Conservation (phyloP, 306 rosid genomes). For the Vigna mungo region DNA sequence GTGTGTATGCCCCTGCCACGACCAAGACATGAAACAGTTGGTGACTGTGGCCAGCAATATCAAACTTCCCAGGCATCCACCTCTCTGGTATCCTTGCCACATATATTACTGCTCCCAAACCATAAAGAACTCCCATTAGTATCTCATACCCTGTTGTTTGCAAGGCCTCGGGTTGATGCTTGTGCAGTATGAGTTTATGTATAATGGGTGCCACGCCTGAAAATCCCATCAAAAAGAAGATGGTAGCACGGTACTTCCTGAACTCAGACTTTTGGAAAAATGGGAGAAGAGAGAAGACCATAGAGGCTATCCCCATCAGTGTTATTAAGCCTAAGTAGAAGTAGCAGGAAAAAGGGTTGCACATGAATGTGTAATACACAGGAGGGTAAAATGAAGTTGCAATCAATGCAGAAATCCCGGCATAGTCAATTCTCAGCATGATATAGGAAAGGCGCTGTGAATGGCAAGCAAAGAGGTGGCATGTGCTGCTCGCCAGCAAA, state of each 20-base stretch:
- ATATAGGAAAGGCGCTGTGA: conserved; percentile 64
- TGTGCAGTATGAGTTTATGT: conserved; percentile 57
- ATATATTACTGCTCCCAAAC: conserved; percentile 68
- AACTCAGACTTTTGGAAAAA: conserved; percentile 54
- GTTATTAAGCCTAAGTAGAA: conserved; percentile 68
- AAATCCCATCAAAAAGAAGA: conserved; percentile 67
- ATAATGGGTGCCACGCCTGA: conserved; percentile 62
- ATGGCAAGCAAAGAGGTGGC: conserved; percentile 70
- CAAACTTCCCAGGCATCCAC: conserved; percentile 75
- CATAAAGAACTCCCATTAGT: conserved; percentile 66
- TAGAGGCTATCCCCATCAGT: conserved; percentile 52
- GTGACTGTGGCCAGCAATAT: conserved; percentile 73
- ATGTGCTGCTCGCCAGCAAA: conserved; percentile 69
- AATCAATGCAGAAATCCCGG: conserved; percentile 66
- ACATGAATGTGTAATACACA: conserved; percentile 73
- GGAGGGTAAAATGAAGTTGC: conserved; percentile 71
- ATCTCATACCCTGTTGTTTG: conserved; percentile 63
- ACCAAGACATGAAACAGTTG: conserved; percentile 72
- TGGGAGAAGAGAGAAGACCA: conserved; percentile 58
- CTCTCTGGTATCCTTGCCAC: conserved; percentile 66
- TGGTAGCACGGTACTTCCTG: conserved; percentile 55
- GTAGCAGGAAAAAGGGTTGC: conserved; percentile 61
- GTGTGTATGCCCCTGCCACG: conserved; percentile 74
- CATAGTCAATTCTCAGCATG: conserved; percentile 64
- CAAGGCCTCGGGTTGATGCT: conserved; percentile 54